Evolutionary conservation across 108 stramenopile genomes (phyloP).

Genomic region (Epipyxis sp.): DNA sequence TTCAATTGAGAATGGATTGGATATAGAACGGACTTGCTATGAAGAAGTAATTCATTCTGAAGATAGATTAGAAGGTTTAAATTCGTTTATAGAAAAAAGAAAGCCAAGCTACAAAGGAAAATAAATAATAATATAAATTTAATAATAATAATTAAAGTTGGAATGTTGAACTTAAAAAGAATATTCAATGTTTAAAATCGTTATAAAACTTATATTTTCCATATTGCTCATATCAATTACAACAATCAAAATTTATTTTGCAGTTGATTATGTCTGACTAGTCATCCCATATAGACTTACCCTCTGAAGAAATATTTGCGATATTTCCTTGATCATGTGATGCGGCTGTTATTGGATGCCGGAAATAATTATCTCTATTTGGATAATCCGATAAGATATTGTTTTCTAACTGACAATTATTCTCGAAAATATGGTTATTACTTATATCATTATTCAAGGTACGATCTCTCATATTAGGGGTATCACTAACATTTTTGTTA

Average conservation of each 20-base stretch:
- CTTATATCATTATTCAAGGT: too few relatives aligned
- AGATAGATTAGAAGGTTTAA: constrained; percentile 71
- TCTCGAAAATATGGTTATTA: too few relatives aligned
- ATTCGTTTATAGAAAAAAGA: constrained; percentile 67
- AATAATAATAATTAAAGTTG: neutral
- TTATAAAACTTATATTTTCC: neutral
- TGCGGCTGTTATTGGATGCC: too few relatives aligned
- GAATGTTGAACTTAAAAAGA: neutral
- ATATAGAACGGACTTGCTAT: constrained; percentile 62
- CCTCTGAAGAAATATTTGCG: neutral
- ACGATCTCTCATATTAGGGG: too few relatives aligned
- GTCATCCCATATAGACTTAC: neutral
- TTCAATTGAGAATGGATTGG: constrained; percentile 61
- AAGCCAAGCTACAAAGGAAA: constrained; percentile 64
- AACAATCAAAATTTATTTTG: neutral
- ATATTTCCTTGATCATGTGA: too few relatives aligned
- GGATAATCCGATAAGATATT: too few relatives aligned
- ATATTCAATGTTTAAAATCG: neutral
- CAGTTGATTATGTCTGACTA: neutral
- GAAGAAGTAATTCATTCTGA: constrained; percentile 57
- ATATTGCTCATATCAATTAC: neutral
- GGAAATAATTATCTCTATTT: too few relatives aligned
- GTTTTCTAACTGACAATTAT: too few relatives aligned
- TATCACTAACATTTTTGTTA: too few relatives aligned
- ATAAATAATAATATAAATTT: constrained; percentile 37